Percentiles rank a stretch among this genome's conserved stretches.
Evolutionary conservation across 2,329 filamentous ascomycete species (phyloP).

Genomic region (Sporothrix luriei): DNA sequence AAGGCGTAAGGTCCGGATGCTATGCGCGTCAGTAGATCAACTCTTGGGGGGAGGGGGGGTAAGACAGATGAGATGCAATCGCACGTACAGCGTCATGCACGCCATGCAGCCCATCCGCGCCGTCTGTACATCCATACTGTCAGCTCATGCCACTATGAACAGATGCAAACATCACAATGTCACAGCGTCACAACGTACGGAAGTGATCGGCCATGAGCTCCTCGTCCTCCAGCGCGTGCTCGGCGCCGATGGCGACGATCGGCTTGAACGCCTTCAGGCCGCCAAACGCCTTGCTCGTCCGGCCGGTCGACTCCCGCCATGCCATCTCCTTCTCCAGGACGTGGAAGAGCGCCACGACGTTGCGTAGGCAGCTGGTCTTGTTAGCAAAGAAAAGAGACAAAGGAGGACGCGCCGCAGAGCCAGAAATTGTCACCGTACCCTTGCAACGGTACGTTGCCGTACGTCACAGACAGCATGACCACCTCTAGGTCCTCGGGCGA

Average conservation of each 20-base stretch:
- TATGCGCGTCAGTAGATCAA: constrained; percentile 12
- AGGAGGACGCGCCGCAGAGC: not conserved
- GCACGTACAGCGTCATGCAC: constrained; percentile 62
- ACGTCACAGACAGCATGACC: constrained; percentile 82
- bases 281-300: constrained; percentile 67
- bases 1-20: constrained; percentile 73
- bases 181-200: constrained; percentile 68
- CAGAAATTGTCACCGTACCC: constrained; percentile 57
- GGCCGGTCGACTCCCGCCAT: constrained; percentile 74
- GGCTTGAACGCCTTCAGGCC: constrained; percentile 73
- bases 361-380: constrained; percentile 71
- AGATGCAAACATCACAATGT: not conserved
- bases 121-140: constrained; percentile 55
- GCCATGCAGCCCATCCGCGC: constrained; percentile 73
- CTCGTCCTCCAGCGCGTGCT: constrained; percentile 82
- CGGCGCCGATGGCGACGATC: constrained; percentile 81
- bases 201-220: constrained; percentile 82
- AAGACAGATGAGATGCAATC: not conserved
- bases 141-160: not conserved
- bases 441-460: constrained; percentile 87
- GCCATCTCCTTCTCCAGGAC: constrained; percentile 84
- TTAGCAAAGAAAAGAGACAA: not conserved
- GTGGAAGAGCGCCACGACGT: constrained; percentile 87
- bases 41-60: not conserved
- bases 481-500: constrained; percentile 83